These are phyloP conservation scores for Parachaetomium inaequale DNA, from an alignment of 495 filamentous ascomycete genomes.

Conservation along the genomic window DNA sequence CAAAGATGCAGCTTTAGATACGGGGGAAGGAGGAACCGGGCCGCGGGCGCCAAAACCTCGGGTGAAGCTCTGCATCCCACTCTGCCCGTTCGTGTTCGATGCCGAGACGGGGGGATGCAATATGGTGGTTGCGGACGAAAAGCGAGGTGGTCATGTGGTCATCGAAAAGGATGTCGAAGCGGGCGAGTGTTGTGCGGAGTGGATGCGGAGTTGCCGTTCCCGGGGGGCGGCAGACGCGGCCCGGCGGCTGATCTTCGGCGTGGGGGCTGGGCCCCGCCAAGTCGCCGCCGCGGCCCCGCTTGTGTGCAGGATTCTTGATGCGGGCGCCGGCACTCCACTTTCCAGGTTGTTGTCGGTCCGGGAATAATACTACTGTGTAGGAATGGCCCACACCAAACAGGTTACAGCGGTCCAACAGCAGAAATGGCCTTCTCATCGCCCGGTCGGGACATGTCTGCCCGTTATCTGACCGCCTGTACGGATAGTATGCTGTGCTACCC, in stretches of 20 bases:
- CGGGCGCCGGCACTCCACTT: neutral
- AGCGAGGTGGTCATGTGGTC: slow-evolving; percentile 6
- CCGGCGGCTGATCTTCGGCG: slow-evolving; percentile 13
- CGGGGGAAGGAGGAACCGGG: neutral
- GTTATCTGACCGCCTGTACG: neutral
- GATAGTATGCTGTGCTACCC: neutral
- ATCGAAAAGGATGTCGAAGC: neutral
- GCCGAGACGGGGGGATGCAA: neutral
- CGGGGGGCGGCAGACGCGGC: slow-evolving; percentile 8
- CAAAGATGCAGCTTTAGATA: neutral
- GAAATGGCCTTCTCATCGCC: no score
- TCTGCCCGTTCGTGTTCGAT: neutral
- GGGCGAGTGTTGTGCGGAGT: neutral
- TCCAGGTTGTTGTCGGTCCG: neutral
- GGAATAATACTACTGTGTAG: no score
- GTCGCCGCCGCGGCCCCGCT: neutral
- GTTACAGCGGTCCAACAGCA: no score
- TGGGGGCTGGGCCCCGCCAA: neutral
- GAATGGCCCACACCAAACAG: neutral
- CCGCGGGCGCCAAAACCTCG: neutral
- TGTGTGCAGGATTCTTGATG: neutral
- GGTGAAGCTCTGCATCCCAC: no score
- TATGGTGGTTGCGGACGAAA: neutral
- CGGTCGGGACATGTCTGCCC: neutral
- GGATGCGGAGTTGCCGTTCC: slow-evolving; percentile 8